These are phyloP conservation scores for Circinella umbellata DNA, from an alignment of 371 early-diverging fungal species.

Conservation along the genomic window DNA sequence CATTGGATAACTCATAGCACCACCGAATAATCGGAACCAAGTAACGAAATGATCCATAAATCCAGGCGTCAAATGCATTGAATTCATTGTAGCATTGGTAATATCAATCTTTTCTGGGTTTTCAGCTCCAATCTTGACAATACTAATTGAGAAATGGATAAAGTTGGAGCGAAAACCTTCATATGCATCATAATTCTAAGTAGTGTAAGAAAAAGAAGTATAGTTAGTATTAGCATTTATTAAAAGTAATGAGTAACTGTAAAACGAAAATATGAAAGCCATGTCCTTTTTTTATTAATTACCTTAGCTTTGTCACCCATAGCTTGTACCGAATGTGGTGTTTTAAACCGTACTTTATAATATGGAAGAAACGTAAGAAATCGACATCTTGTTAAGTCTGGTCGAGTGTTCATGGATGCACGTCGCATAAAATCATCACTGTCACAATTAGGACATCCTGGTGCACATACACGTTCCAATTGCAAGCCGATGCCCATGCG, in stretches of 20 bases:
- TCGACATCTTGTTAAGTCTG: constrained; percentile 27
- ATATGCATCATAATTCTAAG: constrained; percentile 62
- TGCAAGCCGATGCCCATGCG: constrained; percentile 54
- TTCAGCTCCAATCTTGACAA: constrained; percentile 32
- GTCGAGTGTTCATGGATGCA: constrained; percentile 8
- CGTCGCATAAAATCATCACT: constrained; percentile 13
- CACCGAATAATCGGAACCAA: constrained; percentile 51
- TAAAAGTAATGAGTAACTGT: neutral
- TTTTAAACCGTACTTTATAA: constrained; percentile 51
- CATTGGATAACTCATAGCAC: constrained; percentile 48
- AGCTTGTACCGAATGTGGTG: constrained; percentile 44
- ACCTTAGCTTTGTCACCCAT: constrained; percentile 37
- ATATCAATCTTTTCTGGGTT: constrained; percentile 25
- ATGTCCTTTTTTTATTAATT: neutral
- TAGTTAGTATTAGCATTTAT: neutral
- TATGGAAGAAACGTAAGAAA: constrained; percentile 56
- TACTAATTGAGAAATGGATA: constrained; percentile 65
- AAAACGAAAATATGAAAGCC: too few species aligned
- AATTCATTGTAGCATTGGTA: constrained; percentile 36
- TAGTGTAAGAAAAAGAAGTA: too few species aligned
- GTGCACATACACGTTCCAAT: constrained; percentile 31
- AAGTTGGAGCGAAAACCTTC: constrained; percentile 68
- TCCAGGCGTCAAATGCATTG: constrained; percentile 50
- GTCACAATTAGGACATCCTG: constrained; percentile 55
- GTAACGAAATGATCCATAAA: constrained; percentile 44